Evolutionary conservation across 2,329 filamentous ascomycete genomes (phyloP), one percentile per base, ranked within the genome.

Genomic region (Shiraia sp.): DNA sequence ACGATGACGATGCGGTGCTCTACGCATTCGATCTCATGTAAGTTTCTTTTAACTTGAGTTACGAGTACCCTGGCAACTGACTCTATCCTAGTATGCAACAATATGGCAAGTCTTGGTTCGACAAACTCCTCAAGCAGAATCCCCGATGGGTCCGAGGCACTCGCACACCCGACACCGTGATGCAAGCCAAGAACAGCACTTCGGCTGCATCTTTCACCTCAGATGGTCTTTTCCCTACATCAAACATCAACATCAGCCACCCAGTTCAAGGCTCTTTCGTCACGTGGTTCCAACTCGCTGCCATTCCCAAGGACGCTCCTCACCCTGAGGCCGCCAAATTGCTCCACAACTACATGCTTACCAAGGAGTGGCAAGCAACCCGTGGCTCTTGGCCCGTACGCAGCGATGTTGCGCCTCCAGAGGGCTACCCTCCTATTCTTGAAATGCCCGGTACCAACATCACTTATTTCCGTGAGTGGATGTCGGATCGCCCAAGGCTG

Each of bases 1-100:
- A 81, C 44, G 79, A 81, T 28, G 79, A 82, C 29, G 79, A 82
- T 39, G 79, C 79, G 0, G 73, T 81, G 2, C 63, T 79, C 0
- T 80, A 69, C 29, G 72, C 74, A 3, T 79, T 77, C 29, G 67
- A 78, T 28, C 61, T 78, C 1, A 72, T 80, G 61, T 61, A 47
- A 39, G 57, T 47, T 6, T 23, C 8, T 22, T 8, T 16, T 10
- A 6, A 9, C 10, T 9, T 1, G 2, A 6, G 10, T 26, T 10
- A 6, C 19, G 13, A 29, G n/a, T n/a, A 12, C 10, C 26, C 27
- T 5, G 9, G 4, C 0, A 24, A 30, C 36, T 44, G 9, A 50
- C 36, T 41, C 22, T 8, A 12, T 22, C 9, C 23, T 32, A 60
- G 61, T 15, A 36, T 64, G 13, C 32, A 63, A 30, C 52, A 75